Conservation (phyloP, 2,329 filamentous ascomycete species). For the Dothistroma septosporum region DNA sequence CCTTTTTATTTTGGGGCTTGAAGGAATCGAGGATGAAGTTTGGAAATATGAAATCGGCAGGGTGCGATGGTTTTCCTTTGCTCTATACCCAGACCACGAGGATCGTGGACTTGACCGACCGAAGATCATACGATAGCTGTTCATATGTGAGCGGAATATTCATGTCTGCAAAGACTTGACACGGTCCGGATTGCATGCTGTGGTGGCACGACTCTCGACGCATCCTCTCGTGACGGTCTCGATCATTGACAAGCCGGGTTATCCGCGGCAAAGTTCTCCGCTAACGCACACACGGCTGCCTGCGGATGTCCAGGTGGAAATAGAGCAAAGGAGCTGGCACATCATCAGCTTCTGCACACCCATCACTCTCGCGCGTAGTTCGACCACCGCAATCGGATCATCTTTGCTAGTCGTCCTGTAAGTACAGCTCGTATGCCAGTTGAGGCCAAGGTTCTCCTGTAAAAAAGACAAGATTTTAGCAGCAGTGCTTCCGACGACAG, state of each 20-base stretch:
- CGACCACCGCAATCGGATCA: constrained; percentile 19
- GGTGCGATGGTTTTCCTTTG: no score
- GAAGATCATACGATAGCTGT: not conserved
- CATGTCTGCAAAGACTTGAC: no score
- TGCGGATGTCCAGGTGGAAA: constrained; percentile 28
- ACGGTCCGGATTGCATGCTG: no score
- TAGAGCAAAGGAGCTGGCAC: constrained; percentile 21
- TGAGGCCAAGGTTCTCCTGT: not conserved
- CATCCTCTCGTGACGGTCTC: not conserved
- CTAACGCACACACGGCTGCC: constrained; percentile 15
- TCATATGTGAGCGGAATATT: not conserved
- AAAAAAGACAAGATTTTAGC: constrained; percentile 9
- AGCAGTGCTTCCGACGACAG: constrained; percentile 9
- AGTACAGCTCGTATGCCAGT: constrained; percentile 15
- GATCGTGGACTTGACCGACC: not conserved
- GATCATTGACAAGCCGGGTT: not conserved
- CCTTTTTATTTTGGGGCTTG: not conserved
- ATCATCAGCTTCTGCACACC: constrained; percentile 20
- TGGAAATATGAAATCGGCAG: not conserved
- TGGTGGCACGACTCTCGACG: not conserved
- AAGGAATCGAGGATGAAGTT: not conserved
- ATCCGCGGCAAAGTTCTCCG: constrained; percentile 9
- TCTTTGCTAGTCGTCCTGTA: constrained; percentile 10
- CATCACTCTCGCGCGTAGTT: constrained; percentile 16
- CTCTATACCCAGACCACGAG: not conserved